Percentiles rank a stretch among this genome's conserved stretches.
Evolutionary conservation across 208 protist genomes (phyloP).

Genomic region (Angomonas ambiguus): DNA sequence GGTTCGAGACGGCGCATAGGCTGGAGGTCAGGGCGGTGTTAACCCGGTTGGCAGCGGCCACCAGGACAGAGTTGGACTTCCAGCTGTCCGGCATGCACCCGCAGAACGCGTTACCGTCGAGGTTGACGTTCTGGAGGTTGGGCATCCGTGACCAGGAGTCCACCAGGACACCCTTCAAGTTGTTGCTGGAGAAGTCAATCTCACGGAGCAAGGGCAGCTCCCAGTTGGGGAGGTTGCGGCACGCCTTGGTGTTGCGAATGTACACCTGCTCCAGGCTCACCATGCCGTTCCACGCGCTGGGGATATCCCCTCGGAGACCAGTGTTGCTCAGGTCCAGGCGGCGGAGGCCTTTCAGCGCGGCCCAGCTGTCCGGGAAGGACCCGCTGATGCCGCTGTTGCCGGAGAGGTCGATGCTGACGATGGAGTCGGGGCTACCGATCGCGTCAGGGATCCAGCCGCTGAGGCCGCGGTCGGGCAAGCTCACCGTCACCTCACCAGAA

Average conservation of each 20-base stretch:
- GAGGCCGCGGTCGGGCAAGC: conserved; percentile 14
- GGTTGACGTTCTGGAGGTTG: conserved; percentile 6
- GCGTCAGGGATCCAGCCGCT: conserved; percentile 13
- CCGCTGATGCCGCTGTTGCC: conserved; percentile 18
- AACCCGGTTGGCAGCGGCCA: too few species aligned
- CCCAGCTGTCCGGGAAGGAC: conserved; percentile 17
- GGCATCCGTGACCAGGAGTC: not conserved
- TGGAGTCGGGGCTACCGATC: not conserved
- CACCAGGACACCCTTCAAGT: not conserved
- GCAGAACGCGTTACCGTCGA: conserved; percentile 15
- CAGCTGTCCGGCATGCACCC: conserved; percentile 16
- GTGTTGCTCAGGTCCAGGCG: conserved; percentile 20
- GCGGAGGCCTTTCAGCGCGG: conserved; percentile 14
- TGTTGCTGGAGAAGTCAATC: not conserved
- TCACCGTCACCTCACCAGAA: conserved; percentile 16
- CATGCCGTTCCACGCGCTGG: conserved; percentile 20
- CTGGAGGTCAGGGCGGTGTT: too few species aligned
- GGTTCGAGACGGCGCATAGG: too few species aligned
- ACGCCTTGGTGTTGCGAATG: conserved; percentile 15
- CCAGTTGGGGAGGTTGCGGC: conserved; percentile 19
- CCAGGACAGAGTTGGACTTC: conserved; percentile 2
- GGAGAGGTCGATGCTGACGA: conserved; percentile 23
- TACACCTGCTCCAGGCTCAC: conserved; percentile 9
- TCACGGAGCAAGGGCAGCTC: conserved; percentile 11
- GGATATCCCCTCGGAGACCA: conserved; percentile 12